Evolutionary conservation across 768 basidiomycete genomes (phyloP).

Genomic region (Lactarius pseudohatsudake): DNA sequence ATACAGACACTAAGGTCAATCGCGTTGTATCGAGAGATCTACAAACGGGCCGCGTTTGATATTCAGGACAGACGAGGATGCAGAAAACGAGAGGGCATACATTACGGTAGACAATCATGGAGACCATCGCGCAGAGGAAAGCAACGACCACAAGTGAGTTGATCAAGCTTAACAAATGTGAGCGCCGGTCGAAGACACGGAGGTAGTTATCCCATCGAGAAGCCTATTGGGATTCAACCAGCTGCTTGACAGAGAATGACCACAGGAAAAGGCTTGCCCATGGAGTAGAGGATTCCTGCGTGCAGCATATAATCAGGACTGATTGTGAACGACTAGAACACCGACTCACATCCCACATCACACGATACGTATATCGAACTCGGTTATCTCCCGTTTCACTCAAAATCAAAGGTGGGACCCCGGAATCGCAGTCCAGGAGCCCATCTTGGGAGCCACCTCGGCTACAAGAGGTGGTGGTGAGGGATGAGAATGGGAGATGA

Average conservation of each 20-base stretch:
- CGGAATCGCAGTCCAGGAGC: slow-evolving; percentile 52
- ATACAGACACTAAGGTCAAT: slow-evolving; percentile 78
- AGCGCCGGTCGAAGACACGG: slow-evolving; percentile 88
- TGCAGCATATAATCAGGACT: slow-evolving; percentile 5
- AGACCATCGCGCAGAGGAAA: slow-evolving; percentile 92
- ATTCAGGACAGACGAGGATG: not conserved
- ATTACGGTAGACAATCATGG: slow-evolving; percentile 85
- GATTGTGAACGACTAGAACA: slow-evolving; percentile 6
- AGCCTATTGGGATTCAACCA: slow-evolving; percentile 49
- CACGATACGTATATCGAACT: slow-evolving; percentile 83
- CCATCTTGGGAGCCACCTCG: slow-evolving; percentile 60
- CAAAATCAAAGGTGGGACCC: slow-evolving; percentile 52
- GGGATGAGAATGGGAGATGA: not conserved
- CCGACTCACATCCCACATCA: slow-evolving; percentile 76
- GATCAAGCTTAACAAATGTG: slow-evolving; percentile 95
- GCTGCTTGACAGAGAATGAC: not conserved
- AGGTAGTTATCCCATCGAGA: slow-evolving; percentile 97
- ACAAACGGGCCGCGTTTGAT: slow-evolving; percentile 12
- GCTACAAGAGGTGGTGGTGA: slow-evolving; percentile 38
- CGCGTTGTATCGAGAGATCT: slow-evolving; percentile 93
- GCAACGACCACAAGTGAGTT: slow-evolving; percentile 90
- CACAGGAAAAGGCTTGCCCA: slow-evolving; percentile 52
- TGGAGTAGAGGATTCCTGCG: slow-evolving; percentile 78
- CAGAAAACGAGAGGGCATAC: slow-evolving; percentile 43
- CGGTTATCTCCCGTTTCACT: slow-evolving; percentile 58